A percentile compares a stretch with the other conserved stretches of the same genome.
phyloP scores from a whole-genome alignment of 2,329 filamentous ascomycete genomes.

The Davidsoniella eucalypti region DNA sequence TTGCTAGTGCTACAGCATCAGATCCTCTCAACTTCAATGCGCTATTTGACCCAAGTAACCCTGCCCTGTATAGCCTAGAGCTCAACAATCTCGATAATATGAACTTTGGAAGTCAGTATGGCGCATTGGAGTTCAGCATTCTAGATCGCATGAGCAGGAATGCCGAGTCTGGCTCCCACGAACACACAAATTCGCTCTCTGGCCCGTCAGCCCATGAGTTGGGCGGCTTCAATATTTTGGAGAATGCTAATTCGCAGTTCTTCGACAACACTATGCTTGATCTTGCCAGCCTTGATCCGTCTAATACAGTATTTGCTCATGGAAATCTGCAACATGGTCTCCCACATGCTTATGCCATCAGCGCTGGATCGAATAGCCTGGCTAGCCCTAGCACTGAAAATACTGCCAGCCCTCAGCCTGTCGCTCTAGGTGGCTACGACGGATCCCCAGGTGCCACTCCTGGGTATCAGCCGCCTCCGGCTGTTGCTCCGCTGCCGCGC shows the following conservation, averaged over 20 bases:
- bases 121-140: slow-evolving; percentile 89
- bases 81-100: slow-evolving; percentile 62
- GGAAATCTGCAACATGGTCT: slow-evolving; percentile 45
- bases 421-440: slow-evolving; percentile 30
- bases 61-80: slow-evolving; percentile 88
- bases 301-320: slow-evolving; percentile 32
- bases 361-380: slow-evolving; percentile 43
- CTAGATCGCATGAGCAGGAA: slow-evolving; percentile 69
- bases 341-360: slow-evolving; percentile 49
- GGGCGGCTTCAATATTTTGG: too few species aligned
- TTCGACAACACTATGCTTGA: slow-evolving; percentile 37
- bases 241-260: not conserved
- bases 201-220: not conserved
- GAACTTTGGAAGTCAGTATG: slow-evolving; percentile 83
- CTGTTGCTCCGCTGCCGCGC: slow-evolving; percentile 19
- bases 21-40: slow-evolving; percentile 37
- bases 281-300: slow-evolving; percentile 36
- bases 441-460: slow-evolving; percentile 24
- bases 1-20: slow-evolving; percentile 30
- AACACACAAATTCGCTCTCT: slow-evolving; percentile 41
- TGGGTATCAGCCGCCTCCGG: slow-evolving; percentile 21
- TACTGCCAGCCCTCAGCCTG: slow-evolving; percentile 42
- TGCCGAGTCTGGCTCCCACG: slow-evolving; percentile 13
- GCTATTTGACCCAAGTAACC: slow-evolving; percentile 82
- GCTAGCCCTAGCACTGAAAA: slow-evolving; percentile 49